Conservation (phyloP, 108 stramenopile genomes). For the Phaeodactylum tricornutum region DNA sequence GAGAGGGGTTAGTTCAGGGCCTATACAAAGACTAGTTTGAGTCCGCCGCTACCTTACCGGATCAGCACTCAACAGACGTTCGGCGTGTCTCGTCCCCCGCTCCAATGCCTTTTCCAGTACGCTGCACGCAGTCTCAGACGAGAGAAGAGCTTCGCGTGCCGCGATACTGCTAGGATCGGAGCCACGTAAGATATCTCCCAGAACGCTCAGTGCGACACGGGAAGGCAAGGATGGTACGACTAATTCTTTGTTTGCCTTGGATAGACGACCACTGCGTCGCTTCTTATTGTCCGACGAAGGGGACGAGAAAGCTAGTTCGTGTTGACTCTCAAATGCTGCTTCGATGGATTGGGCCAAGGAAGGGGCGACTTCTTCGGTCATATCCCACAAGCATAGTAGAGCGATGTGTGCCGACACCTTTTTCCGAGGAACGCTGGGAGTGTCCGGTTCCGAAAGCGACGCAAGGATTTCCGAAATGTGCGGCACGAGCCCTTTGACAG, state of each 20-base stretch:
- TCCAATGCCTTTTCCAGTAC: conserved; percentile 13
- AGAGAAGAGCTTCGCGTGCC: conserved; percentile 9
- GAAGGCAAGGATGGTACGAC: too few species aligned
- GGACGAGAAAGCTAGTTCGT: too few species aligned
- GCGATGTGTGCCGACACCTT: conserved; percentile 43
- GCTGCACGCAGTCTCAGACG: conserved; percentile 4
- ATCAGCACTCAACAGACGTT: conserved; percentile 3
- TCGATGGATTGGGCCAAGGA: conserved; percentile 50
- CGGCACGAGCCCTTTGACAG: conserved; percentile 26
- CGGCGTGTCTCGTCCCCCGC: conserved; percentile 10
- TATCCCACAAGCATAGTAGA: conserved; percentile 57
- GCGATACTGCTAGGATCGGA: conserved; percentile 12
- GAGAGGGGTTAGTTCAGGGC: background rate
- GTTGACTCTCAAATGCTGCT: too few species aligned
- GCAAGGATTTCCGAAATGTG: conserved; percentile 22
- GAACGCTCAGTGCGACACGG: conserved; percentile 5
- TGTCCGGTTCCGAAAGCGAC: conserved; percentile 8
- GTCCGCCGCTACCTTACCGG: too few species aligned
- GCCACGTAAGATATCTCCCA: conserved; percentile 10
- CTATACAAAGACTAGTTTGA: too few species aligned
- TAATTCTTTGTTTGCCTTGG: too few species aligned
- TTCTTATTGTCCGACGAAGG: too few species aligned
- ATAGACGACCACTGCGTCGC: too few species aligned
- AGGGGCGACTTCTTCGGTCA: conserved; percentile 39
- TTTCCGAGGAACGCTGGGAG: background rate